Evolutionary conservation across 176 grass and related monocot species (phyloP).

Genomic region (Puya raimondii): DNA sequence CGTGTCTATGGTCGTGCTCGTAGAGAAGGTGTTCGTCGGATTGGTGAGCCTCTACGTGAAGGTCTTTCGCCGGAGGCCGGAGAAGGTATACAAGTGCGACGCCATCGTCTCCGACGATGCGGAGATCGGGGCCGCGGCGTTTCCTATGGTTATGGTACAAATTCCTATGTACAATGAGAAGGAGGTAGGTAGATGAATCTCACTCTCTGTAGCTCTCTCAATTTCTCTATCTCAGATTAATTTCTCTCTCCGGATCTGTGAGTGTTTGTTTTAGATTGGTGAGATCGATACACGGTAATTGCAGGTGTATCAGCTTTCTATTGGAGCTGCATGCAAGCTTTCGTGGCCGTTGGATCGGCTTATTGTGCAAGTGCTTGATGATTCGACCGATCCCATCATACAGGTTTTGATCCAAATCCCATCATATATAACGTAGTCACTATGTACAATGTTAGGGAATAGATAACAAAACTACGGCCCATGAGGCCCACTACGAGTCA

Average conservation of each 20-base stretch:
- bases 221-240: neutral
- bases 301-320: slow-evolving; percentile 73
- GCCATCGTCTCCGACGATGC: slow-evolving; percentile 18
- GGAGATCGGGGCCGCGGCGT: slow-evolving; percentile 9
- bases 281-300: neutral
- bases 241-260: neutral
- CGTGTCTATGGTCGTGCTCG: slow-evolving; percentile 61
- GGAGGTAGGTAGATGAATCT: neutral
- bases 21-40: slow-evolving; percentile 59
- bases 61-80: slow-evolving; percentile 30
- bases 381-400: slow-evolving; percentile 48
- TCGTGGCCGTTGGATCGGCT: slow-evolving; percentile 62
- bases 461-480: no score
- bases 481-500: no score
- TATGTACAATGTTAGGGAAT: no score
- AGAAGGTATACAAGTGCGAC: slow-evolving; percentile 53
- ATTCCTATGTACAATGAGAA: slow-evolving; percentile 1
- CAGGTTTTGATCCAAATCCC: neutral
- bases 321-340: slow-evolving; percentile 68
- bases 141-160: neutral
- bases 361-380: slow-evolving; percentile 68
- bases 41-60: slow-evolving; percentile 24
- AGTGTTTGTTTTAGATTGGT: neutral
- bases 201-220: neutral
- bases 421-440: no score